Conservation (phyloP, 2,329 filamentous ascomycete genomes). For the Cladosporium velox region DNA sequence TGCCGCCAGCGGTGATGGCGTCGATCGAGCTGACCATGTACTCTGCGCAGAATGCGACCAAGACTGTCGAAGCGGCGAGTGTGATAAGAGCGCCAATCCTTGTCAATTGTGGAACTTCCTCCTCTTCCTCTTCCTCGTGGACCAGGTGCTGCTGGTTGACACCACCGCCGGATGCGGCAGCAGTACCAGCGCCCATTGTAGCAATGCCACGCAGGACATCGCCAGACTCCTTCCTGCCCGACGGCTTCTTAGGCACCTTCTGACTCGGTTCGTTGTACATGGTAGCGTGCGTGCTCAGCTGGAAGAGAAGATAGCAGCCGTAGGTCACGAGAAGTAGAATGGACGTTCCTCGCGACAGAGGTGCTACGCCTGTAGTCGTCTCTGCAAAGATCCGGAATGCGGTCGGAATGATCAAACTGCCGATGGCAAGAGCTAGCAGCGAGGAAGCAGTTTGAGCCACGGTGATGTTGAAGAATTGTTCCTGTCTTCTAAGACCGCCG, state of each 20-base stretch:
- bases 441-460: constrained; percentile 88
- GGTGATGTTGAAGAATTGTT: constrained; percentile 89
- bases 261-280: constrained; percentile 80
- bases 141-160: constrained; percentile 51
- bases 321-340: constrained; percentile 85
- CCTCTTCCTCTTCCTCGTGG: constrained; percentile 66
- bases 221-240: constrained; percentile 51
- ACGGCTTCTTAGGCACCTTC: constrained; percentile 67
- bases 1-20: constrained; percentile 50
- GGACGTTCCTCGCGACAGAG: constrained; percentile 69
- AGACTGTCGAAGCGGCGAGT: constrained; percentile 70
- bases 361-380: constrained; percentile 38
- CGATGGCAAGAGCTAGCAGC: constrained; percentile 75
- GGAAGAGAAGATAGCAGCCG: constrained; percentile 81
- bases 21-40: constrained; percentile 64
- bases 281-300: constrained; percentile 78
- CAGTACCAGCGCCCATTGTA: constrained; percentile 55
- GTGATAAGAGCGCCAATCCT: constrained; percentile 71
- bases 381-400: constrained; percentile 66
- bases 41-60: constrained; percentile 76
- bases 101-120: constrained; percentile 73
- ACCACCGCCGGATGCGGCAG: constrained; percentile 53
- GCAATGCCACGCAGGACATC: constrained; percentile 54
- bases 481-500: constrained; percentile 72
- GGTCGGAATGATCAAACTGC: constrained; percentile 83